phyloP scores from a whole-genome alignment of 2,329 filamentous ascomycete genomes.

The Aspergillus sp. region DNA sequence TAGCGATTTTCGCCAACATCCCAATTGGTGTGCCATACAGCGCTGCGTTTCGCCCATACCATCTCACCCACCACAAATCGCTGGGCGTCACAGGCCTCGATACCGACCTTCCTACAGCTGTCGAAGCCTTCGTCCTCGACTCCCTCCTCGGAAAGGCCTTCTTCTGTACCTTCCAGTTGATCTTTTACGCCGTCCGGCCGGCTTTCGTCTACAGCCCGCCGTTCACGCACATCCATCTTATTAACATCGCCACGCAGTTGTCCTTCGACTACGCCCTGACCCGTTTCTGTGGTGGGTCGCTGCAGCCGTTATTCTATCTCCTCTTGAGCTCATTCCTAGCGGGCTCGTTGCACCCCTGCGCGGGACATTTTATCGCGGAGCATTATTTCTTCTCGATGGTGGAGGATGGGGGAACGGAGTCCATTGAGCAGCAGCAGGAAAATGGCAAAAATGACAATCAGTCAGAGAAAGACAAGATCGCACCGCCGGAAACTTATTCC shows the following conservation, averaged over 20 bases:
- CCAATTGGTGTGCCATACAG: conserved; percentile 95
- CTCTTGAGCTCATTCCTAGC: conserved; percentile 87
- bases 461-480: conserved; percentile 49
- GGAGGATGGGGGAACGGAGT: conserved; percentile 31
- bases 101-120: conserved; percentile 83
- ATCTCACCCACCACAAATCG: conserved; percentile 97
- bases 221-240: conserved; percentile 71
- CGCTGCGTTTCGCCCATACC: conserved; percentile 94
- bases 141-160: conserved; percentile 92
- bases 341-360: conserved; percentile 85
- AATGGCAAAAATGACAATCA: conserved; percentile 31
- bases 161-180: conserved; percentile 98
- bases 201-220: conserved; percentile 90
- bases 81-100: conserved; percentile 93
- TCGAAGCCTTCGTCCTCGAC: conserved; percentile 89
- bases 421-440: conserved; percentile 45
- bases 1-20: conserved; percentile 90
- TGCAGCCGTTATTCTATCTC: conserved; percentile 68
- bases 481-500: conserved; percentile 86
- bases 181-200: conserved; percentile 94
- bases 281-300: conserved; percentile 45
- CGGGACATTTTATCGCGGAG: conserved; percentile 97
- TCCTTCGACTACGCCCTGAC: conserved; percentile 67
- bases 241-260: conserved; percentile 73
- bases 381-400: conserved; percentile 64